Evolutionary conservation across 225 moss, liverwort and hornwort genomes (phyloP).

Genomic region (Marchantia paleacea): DNA sequence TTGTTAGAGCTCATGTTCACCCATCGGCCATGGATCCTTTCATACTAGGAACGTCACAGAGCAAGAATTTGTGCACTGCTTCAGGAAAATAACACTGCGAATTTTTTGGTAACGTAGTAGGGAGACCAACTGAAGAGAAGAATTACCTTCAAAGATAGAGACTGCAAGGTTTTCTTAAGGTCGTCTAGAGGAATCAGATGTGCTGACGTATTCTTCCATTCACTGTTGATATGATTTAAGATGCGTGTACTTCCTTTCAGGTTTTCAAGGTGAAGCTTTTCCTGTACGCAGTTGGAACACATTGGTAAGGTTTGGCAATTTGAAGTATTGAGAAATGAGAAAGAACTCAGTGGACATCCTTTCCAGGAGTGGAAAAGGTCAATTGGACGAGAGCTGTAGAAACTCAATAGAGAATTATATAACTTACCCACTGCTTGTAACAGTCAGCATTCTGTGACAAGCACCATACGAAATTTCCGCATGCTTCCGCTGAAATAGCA

Average conservation of each 20-base stretch:
- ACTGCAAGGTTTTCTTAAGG: slow-evolving; percentile 65
- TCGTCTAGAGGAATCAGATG: slow-evolving; percentile 49
- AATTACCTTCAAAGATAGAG: slow-evolving; percentile 60
- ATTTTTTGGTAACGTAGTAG: background rate
- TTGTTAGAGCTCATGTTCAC: background rate
- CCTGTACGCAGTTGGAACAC: slow-evolving; percentile 41
- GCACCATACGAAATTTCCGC: slow-evolving; percentile 82
- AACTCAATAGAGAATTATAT: background rate
- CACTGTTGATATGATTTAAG: slow-evolving; percentile 54
- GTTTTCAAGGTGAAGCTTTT: slow-evolving; percentile 78
- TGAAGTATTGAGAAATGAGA: background rate
- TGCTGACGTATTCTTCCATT: slow-evolving; percentile 68
- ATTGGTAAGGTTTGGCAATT: background rate
- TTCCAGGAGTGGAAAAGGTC: background rate
- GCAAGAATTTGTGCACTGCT: background rate
- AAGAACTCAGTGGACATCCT: background rate
- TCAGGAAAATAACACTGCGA: background rate
- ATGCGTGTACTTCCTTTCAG: slow-evolving; percentile 67
- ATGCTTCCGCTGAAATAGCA: slow-evolving; percentile 63
- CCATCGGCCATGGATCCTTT: background rate
- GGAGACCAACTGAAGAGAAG: background rate
- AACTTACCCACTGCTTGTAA: slow-evolving; percentile 78
- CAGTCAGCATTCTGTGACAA: slow-evolving; percentile 77
- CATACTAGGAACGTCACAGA: background rate
- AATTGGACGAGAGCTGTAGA: background rate